Conservation (phyloP, 2,329 filamentous ascomycete species). For the Penicillium sp. region DNA sequence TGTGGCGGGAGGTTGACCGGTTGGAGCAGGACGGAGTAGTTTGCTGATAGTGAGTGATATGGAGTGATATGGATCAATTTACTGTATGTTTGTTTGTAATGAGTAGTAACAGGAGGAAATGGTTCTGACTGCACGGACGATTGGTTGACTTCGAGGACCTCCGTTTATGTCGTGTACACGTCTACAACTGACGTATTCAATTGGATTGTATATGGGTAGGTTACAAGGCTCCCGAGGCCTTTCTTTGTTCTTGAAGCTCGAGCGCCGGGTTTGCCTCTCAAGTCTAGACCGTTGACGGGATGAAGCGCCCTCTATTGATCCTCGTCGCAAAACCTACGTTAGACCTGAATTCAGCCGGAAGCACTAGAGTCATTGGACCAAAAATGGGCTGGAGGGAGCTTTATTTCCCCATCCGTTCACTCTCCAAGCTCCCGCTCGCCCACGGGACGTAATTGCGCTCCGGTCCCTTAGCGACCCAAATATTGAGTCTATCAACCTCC, state of each 20-base stretch:
- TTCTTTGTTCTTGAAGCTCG: not conserved
- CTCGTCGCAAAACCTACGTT: not conserved
- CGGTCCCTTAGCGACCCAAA: not conserved
- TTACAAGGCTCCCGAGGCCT: not conserved
- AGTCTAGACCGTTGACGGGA: not conserved
- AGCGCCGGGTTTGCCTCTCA: not conserved
- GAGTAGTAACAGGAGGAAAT: not conserved
- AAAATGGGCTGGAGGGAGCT: not conserved
- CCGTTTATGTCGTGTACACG: not conserved
- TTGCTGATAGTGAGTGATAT: not conserved
- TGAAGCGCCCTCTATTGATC: not conserved
- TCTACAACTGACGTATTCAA: not conserved
- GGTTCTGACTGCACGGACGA: not conserved
- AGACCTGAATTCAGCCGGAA: not conserved
- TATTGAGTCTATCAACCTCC: not conserved
- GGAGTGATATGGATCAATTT: not conserved
- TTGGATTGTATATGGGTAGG: not conserved
- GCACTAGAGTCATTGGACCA: not conserved
- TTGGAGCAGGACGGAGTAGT: not conserved
- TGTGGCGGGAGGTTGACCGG: slow-evolving; percentile 14
- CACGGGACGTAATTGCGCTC: slow-evolving; percentile 1
- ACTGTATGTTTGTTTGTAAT: not conserved
- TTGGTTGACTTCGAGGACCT: not conserved
- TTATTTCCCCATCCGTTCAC: slow-evolving; percentile 14
- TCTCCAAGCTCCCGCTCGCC: not conserved